A percentile compares a stretch with the other conserved stretches of the same genome.
phyloP scores from a whole-genome alignment of 2,329 filamentous ascomycete genomes.

The Ceratocystis cubensis region DNA sequence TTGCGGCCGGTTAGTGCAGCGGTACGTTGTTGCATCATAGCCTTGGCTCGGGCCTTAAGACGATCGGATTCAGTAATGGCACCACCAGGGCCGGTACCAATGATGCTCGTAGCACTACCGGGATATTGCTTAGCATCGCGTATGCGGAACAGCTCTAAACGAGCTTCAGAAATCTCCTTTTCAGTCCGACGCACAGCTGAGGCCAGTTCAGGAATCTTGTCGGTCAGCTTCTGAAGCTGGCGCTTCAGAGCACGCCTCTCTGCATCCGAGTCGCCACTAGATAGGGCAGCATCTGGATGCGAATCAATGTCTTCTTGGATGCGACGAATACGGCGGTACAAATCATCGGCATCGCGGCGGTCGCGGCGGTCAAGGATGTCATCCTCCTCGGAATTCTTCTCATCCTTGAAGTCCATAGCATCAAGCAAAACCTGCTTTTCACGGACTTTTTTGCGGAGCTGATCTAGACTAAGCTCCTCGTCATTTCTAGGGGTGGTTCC shows the following conservation, averaged over 20 bases:
- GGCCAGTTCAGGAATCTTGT: conserved; percentile 81
- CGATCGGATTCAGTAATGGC: conserved; percentile 84
- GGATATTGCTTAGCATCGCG: conserved; percentile 89
- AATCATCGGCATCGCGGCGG: conserved; percentile 79
- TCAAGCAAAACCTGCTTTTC: conserved; percentile 92
- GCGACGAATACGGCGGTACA: conserved; percentile 82
- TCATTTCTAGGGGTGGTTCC: conserved; percentile 45
- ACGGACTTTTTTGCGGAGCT: conserved; percentile 80
- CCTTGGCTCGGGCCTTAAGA: conserved; percentile 86
- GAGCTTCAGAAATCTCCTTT: conserved; percentile 82
- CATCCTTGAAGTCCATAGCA: conserved; percentile 91
- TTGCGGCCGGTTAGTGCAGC: conserved; percentile 84
- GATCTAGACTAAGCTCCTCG: conserved; percentile 75
- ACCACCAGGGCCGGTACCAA: conserved; percentile 87
- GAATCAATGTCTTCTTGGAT: conserved; percentile 90
- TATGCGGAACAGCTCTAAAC: conserved; percentile 82
- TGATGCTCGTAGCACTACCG: conserved; percentile 62
- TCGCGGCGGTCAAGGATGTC: conserved; percentile 84
- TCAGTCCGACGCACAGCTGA: conserved; percentile 86
- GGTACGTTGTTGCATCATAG: conserved; percentile 97
- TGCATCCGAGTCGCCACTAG: conserved; percentile 70
- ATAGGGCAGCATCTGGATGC: conserved; percentile 61
- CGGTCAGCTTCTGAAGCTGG: conserved; percentile 76
- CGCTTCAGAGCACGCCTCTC: conserved; percentile 77
- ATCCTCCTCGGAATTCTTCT: conserved; percentile 79